These are phyloP conservation scores for Maudiozyma humilis DNA, from an alignment of 1,139 yeast genomes.

Conservation along the genomic window DNA sequence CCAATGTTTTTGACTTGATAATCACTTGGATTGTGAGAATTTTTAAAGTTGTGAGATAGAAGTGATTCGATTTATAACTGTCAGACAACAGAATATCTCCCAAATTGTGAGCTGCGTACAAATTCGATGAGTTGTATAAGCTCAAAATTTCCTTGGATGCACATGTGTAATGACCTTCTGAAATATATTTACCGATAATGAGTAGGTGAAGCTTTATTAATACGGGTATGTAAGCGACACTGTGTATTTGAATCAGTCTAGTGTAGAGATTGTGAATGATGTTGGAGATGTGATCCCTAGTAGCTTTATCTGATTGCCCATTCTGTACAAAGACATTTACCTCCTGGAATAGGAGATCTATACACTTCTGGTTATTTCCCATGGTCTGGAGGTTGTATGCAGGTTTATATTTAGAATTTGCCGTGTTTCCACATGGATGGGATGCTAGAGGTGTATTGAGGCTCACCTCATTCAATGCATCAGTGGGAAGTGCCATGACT, in stretches of 20 bases:
- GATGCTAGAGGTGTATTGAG: slow-evolving; percentile 16
- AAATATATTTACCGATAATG: slow-evolving; percentile 21
- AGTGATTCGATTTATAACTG: slow-evolving; percentile 17
- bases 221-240: slow-evolving; percentile 11
- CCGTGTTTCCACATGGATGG: neutral
- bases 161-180: slow-evolving; percentile 7
- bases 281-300: neutral
- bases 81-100: slow-evolving; percentile 25
- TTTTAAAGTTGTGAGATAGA: slow-evolving; percentile 25
- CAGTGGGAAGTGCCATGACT: slow-evolving; percentile 18
- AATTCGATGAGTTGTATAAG: slow-evolving; percentile 23
- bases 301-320: neutral
- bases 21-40: slow-evolving; percentile 25
- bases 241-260: slow-evolving; percentile 16
- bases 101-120: slow-evolving; percentile 11
- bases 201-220: slow-evolving; percentile 21
- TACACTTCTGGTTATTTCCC: neutral
- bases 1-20: slow-evolving; percentile 15
- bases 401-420: neutral
- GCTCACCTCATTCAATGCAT: slow-evolving; percentile 22
- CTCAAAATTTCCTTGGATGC: slow-evolving; percentile 17
- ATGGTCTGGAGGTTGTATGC: no score
- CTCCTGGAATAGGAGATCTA: neutral
- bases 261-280: slow-evolving; percentile 7
- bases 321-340: neutral